These are phyloP conservation scores for Phialophora verrucosa DNA, from an alignment of 2,329 filamentous ascomycete species.

Conservation along the genomic window DNA sequence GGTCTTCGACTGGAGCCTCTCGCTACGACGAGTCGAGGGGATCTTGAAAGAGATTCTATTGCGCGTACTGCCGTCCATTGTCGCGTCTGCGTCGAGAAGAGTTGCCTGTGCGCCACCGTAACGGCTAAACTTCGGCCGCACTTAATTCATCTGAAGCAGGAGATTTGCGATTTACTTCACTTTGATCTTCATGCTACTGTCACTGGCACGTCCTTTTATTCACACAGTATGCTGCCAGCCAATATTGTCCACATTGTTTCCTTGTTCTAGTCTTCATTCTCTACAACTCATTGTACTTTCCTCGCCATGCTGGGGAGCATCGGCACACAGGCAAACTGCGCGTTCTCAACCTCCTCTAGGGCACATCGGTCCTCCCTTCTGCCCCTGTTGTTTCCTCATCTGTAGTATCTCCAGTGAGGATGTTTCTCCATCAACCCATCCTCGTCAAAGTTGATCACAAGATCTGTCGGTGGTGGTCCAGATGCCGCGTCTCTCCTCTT, in stretches of 20 bases:
- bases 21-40: background rate
- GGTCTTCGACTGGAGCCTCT: background rate
- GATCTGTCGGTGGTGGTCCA: conserved; percentile 23
- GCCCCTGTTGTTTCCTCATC: conserved; percentile 1
- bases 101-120: background rate
- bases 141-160: background rate
- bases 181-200: background rate
- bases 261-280: background rate
- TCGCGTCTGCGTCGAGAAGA: background rate
- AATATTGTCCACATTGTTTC: background rate
- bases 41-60: background rate
- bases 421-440: conserved; percentile 29
- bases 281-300: background rate
- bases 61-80: background rate
- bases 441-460: conserved; percentile 27
- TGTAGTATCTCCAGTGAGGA: conserved; percentile 29
- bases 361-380: background rate
- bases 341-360: background rate
- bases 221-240: background rate
- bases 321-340: background rate
- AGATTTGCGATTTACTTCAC: too few species aligned
- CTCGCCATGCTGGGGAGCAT: background rate
- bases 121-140: background rate
- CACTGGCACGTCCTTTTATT: background rate
- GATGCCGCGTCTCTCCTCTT: conserved; percentile 13